Evolutionary conservation across 2,329 filamentous ascomycete species (phyloP).

Genomic region (Fusarium pseudocircinatum): DNA sequence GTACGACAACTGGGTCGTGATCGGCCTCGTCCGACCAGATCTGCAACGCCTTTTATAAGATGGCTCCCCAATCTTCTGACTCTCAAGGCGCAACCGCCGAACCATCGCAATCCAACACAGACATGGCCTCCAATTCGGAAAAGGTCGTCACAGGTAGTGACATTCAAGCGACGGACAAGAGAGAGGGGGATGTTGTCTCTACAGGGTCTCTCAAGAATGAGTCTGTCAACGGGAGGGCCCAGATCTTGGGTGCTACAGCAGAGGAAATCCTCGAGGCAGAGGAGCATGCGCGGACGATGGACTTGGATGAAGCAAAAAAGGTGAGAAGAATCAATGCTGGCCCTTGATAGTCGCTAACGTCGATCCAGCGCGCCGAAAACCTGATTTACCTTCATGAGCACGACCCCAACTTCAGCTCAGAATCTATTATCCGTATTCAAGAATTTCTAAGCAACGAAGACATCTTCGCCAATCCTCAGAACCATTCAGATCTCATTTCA

Average conservation of each 20-base stretch:
- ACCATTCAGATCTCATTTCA: conserved; percentile 54
- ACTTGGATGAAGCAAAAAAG: conserved; percentile 12
- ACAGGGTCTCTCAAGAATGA: conserved; percentile 3
- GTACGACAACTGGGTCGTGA: not conserved
- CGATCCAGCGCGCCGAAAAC: conserved; percentile 15
- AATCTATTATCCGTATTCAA: conserved; percentile 23
- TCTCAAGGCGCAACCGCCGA: too few species aligned
- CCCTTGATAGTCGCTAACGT: not conserved
- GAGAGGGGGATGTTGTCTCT: not conserved
- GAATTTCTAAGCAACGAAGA: conserved; percentile 34
- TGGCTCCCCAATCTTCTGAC: not conserved
- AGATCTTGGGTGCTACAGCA: conserved; percentile 11
- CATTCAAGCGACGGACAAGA: not conserved
- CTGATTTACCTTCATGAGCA: conserved; percentile 32
- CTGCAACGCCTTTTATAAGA: not conserved
- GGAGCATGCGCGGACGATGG: conserved; percentile 15
- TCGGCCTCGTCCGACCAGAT: not conserved
- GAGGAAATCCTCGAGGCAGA: conserved; percentile 32
- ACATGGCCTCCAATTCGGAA: conserved; percentile 6
- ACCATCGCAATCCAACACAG: not conserved
- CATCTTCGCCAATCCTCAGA: conserved; percentile 49
- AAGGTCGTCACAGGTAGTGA: not conserved
- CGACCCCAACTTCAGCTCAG: conserved; percentile 37
- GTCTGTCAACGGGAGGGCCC: not conserved
- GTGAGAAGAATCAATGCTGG: not conserved